These are phyloP conservation scores for Apophysomyces elegans DNA, from an alignment of 371 early-diverging fungal species.

Conservation along the genomic window DNA sequence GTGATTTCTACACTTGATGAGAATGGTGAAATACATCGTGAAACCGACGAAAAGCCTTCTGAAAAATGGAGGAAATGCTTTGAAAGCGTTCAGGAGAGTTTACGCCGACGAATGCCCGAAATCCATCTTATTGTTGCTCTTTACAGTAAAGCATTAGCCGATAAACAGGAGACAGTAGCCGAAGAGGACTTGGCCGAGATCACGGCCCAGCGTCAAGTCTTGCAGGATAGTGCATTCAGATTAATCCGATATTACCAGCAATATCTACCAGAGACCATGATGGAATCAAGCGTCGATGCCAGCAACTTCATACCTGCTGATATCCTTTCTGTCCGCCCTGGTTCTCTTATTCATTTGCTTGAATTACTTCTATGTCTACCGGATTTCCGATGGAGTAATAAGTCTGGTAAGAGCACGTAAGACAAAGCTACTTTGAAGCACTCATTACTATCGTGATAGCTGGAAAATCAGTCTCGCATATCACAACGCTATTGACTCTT, in stretches of 20 bases:
- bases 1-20: conserved; percentile 36
- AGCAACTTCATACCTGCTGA: conserved; percentile 77
- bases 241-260: conserved; percentile 73
- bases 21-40: conserved; percentile 14
- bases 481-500: conserved; percentile 60
- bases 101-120: conserved; percentile 77
- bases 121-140: conserved; percentile 67
- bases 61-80: conserved; percentile 43
- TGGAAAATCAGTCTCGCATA: conserved; percentile 59
- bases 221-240: conserved; percentile 59
- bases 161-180: conserved; percentile 15
- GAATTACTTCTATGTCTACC: conserved; percentile 62
- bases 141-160: conserved; percentile 36
- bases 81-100: conserved; percentile 54
- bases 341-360: conserved; percentile 62
- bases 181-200: conserved; percentile 26
- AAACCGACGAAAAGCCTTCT: background rate
- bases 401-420: conserved; percentile 46
- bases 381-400: conserved; percentile 72
- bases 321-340: conserved; percentile 57
- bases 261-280: conserved; percentile 66
- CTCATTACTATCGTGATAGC: conserved; percentile 25
- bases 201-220: conserved; percentile 48
- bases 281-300: conserved; percentile 75
- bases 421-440: background rate